Conservation (phyloP, 2,329 filamentous ascomycete genomes). For the Elsinoe australis region DNA sequence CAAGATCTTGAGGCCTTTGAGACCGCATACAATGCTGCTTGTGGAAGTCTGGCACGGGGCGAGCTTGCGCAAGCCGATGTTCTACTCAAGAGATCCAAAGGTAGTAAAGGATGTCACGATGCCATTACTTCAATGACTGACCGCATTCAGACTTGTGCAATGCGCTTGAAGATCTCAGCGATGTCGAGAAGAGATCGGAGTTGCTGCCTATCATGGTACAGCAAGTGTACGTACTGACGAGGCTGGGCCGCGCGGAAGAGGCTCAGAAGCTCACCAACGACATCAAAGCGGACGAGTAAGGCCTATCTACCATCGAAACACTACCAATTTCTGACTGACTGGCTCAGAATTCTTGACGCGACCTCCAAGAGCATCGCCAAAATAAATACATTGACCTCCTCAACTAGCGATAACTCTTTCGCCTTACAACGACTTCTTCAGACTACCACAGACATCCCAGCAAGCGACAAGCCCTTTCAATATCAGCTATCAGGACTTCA, state of each 20-base stretch:
- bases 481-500: constrained; percentile 57
- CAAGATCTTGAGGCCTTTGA: constrained; percentile 70
- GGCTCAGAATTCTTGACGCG: constrained; percentile 54
- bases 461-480: constrained; percentile 60
- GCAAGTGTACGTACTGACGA: constrained; percentile 63
- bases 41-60: constrained; percentile 61
- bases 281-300: constrained; percentile 57
- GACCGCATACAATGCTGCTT: constrained; percentile 73
- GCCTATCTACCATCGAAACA: background rate
- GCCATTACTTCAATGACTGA: constrained; percentile 11
- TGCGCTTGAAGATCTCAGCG: constrained; percentile 61
- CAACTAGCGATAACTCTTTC: constrained; percentile 55
- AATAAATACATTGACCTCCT: constrained; percentile 54
- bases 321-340: background rate
- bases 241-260: constrained; percentile 58
- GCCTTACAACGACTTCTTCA: constrained; percentile 56
- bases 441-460: constrained; percentile 45
- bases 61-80: constrained; percentile 58
- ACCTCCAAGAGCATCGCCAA: constrained; percentile 60
- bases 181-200: constrained; percentile 68
- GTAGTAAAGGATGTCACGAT: constrained; percentile 25
- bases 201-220: constrained; percentile 68
- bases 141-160: constrained; percentile 54
- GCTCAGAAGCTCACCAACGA: constrained; percentile 55
- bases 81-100: constrained; percentile 60